These are phyloP conservation scores for Bolboschoenoplectus hybrid DNA, from an alignment of 202 grass and related monocot genomes.

Conservation along the genomic window DNA sequence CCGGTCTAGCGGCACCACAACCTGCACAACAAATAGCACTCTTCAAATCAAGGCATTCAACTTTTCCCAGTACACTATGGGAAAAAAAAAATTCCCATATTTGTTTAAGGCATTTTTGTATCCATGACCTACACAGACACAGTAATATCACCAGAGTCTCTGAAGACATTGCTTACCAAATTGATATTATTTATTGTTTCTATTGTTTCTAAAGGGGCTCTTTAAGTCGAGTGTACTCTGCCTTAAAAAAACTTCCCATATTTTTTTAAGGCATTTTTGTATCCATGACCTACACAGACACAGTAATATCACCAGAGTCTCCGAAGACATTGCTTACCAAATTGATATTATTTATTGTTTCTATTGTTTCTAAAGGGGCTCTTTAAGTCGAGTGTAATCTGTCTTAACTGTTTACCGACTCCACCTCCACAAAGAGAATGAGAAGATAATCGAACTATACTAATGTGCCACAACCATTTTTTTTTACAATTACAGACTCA, in stretches of 20 bases:
- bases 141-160: background rate
- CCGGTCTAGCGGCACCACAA: conserved; percentile 57
- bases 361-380: background rate
- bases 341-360: too few relatives aligned
- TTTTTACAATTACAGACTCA: background rate
- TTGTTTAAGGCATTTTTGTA: background rate
- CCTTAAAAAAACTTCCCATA: background rate
- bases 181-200: too few relatives aligned
- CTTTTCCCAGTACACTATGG: background rate
- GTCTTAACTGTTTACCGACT: background rate
- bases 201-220: too few relatives aligned
- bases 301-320: background rate
- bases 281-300: background rate
- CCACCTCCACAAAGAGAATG: background rate
- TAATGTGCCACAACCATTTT: background rate
- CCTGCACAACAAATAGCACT: conserved; percentile 43
- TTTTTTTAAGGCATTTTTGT: background rate
- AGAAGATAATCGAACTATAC: background rate
- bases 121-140: background rate
- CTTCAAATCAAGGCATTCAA: background rate
- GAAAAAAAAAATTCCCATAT: background rate
- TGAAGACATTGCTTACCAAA: too few relatives aligned
- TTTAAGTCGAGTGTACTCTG: background rate
- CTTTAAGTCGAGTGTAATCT: background rate
- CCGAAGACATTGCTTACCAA: background rate